Evolutionary conservation across 2,329 filamentous ascomycete species (phyloP), one percentile per base, ranked within the genome.

Genomic region (Tricladium varicosporioides): DNA sequence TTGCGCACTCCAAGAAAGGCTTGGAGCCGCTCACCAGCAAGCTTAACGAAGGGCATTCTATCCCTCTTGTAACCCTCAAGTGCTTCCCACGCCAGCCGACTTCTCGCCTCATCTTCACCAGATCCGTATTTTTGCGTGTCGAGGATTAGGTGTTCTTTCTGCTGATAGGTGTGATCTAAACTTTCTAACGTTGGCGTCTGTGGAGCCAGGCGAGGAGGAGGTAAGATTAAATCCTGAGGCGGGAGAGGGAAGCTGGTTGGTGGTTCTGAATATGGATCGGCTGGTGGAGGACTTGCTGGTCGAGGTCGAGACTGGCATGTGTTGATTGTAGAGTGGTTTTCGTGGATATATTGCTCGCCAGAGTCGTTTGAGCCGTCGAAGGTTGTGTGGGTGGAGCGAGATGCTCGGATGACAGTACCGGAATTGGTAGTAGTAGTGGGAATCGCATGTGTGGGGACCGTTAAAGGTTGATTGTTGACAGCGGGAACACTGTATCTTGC

Each of bases 1-100:
- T 69, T 69, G 1, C 51, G 47, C 8, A 64, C 15, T 0, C 67
- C 61, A n/a, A 61, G 40, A 2, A 60, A 52, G 22, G 65, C 65
- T 45, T 69, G 67, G 5, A 69, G 46, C 22, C 65, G 56, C 13
- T 36, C 33, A 27, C 54, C 52, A 2, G 61, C 57, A 7, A 53
- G 18, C 7, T 57, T 36, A 0, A 62, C 56, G 57, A 58, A 66
- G 5, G 56, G 52, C 53, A 33, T 52, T 2, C 65, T 59, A 11
- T 56, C 56, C 10, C 40, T 22, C 1, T 51, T 27, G 59, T 63
- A 57, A n/a, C 50, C 22, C 18, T 56, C 27, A 13, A 67, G 43
- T 14, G 22, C 48, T 11, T 43, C n/a, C 5, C 51, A 48, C 1
- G 58, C 61, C 13, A 56, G 46, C 11, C 22, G 19, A 16, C 44